Conservation (phyloP, 768 basidiomycete species). For the Rossbeevera mucosa region DNA sequence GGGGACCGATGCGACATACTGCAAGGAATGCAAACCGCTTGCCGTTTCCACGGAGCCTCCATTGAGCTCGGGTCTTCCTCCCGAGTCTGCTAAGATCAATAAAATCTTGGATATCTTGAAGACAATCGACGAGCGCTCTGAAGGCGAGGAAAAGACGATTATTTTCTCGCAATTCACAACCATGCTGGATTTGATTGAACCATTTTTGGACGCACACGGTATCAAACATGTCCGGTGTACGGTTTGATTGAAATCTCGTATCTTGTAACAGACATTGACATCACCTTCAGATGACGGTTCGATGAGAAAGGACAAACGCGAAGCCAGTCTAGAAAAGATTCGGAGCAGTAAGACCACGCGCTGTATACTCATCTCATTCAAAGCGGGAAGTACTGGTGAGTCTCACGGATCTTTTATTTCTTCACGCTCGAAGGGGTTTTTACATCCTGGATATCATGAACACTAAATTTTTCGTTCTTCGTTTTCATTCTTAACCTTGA, state of each 20-base stretch:
- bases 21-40: slow-evolving; percentile 54
- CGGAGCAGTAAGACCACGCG: slow-evolving; percentile 50
- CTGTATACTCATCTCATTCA: slow-evolving; percentile 94
- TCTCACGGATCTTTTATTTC: slow-evolving; percentile 3
- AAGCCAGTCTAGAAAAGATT: slow-evolving; percentile 71
- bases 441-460: not conserved
- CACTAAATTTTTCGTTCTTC: slow-evolving; percentile 1
- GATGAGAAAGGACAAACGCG: slow-evolving; percentile 74
- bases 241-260: not conserved
- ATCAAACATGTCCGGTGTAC: slow-evolving; percentile 80
- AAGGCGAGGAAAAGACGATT: slow-evolving; percentile 82
- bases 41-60: slow-evolving; percentile 40
- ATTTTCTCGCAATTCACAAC: slow-evolving; percentile 93
- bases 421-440: not conserved
- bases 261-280: slow-evolving; percentile 5
- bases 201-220: slow-evolving; percentile 66
- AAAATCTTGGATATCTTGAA: slow-evolving; percentile 72
- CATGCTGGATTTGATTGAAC: slow-evolving; percentile 82
- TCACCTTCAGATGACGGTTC: slow-evolving; percentile 72
- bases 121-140: slow-evolving; percentile 55
- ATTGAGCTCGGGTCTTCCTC: slow-evolving; percentile 41
- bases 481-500: not conserved
- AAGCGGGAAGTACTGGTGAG: slow-evolving; percentile 88
- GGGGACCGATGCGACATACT: slow-evolving; percentile 39
- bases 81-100: slow-evolving; percentile 81